Conservation (phyloP, 2,329 filamentous ascomycete species). For the Apiospora pterosperma region DNA sequence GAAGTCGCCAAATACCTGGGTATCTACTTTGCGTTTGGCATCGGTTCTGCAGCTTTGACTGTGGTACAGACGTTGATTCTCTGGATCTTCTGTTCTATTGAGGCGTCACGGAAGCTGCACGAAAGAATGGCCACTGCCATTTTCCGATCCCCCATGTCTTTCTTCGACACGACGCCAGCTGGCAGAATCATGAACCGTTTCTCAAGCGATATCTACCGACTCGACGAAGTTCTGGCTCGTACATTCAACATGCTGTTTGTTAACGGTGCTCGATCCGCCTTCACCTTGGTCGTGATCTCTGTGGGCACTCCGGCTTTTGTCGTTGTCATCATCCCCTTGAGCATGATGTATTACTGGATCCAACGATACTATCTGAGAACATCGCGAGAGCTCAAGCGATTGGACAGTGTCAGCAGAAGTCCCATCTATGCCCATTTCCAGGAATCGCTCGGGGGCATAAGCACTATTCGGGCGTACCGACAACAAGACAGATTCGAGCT, state of each 20-base stretch:
- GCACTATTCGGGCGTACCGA: slow-evolving; percentile 91
- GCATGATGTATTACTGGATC: slow-evolving; percentile 81
- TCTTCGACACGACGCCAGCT: slow-evolving; percentile 95
- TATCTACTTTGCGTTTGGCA: slow-evolving; percentile 91
- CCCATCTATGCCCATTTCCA: slow-evolving; percentile 99
- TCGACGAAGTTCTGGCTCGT: slow-evolving; percentile 90
- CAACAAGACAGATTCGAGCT: slow-evolving; percentile 83
- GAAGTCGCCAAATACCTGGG: slow-evolving; percentile 87
- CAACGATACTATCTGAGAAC: slow-evolving; percentile 96
- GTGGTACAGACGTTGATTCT: slow-evolving; percentile 90
- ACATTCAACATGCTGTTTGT: slow-evolving; percentile 97
- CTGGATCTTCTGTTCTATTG: slow-evolving; percentile 99
- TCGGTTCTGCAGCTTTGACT: slow-evolving; percentile 80
- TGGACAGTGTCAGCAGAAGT: slow-evolving; percentile 92
- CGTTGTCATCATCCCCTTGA: slow-evolving; percentile 75
- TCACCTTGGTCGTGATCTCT: slow-evolving; percentile 85
- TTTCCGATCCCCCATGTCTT: slow-evolving; percentile 96
- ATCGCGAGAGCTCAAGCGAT: slow-evolving; percentile 90
- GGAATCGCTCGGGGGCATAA: slow-evolving; percentile 89
- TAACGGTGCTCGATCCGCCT: slow-evolving; percentile 70
- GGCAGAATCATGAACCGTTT: slow-evolving; percentile 97
- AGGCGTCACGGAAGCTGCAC: slow-evolving; percentile 94
- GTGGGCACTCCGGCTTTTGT: slow-evolving; percentile 77
- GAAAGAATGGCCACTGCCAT: slow-evolving; percentile 97
- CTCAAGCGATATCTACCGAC: slow-evolving; percentile 78